Evolutionary conservation across 2,329 filamentous ascomycete species (phyloP), one percentile per base, ranked within the genome.

Genomic region (Colletotrichum chlorophyti): DNA sequence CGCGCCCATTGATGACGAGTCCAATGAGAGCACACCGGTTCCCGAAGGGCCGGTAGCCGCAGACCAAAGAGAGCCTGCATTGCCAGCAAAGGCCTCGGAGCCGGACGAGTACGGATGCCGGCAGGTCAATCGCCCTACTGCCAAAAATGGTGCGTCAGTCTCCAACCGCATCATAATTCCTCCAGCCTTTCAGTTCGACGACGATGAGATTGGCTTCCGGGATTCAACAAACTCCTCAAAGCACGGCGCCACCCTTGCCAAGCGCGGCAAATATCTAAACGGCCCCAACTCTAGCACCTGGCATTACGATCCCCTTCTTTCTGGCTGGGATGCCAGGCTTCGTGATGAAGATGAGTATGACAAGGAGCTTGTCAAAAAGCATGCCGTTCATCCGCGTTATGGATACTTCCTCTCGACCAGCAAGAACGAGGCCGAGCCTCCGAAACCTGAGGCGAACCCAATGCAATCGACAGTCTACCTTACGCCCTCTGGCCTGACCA

Each of bases 171-270:
- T 85, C 53, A 77, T 86, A 65, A 71, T 84, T 38, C 82, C 82
- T 10, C 72, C 72, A 6, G 63, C 76, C 0, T 82, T 81, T 61
- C 71, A 76, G 48, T 85, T 78, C 53, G 75, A 81, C 32, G 72
- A 80, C 8, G 73, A 79, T 55, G 83, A 86, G 65, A 86, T 87
- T 60, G 84, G 84, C 12, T 86, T 84, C 68, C 78, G 81, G 19
- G 84, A 86, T 64, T 83, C 82, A 4, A 78, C 78, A 60, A 86
- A 86, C 58, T 81, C 83, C 63, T 77, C 79, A 26, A 76, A 76
- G 58, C 80, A 82, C 54, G 80, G 80, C 19, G 81, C 82, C 42
- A 84, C 79, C 29, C 77, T 76, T 63, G 76, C 77, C 12, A 79
- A 80, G 60, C 76, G 83, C 46, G 82, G 82, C 65, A 81, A 78